Conservation (phyloP, 1,139 yeast genomes). For the Zygosaccharomyces sapae region DNA sequence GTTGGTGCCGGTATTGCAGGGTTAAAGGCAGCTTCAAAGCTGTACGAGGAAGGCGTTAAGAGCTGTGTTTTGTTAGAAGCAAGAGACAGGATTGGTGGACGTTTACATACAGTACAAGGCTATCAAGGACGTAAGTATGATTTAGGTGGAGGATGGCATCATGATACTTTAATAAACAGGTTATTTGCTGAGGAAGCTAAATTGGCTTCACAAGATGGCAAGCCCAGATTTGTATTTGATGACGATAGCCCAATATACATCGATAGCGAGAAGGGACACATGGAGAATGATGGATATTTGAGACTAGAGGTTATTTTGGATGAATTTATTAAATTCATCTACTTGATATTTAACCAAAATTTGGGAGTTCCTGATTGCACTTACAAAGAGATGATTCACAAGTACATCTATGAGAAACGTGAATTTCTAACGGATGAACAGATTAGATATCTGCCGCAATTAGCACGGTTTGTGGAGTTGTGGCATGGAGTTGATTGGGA, state of each 20-base stretch:
- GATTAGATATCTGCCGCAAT: constrained; percentile 46
- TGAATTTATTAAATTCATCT: constrained; percentile 61
- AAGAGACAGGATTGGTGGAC: constrained; percentile 56
- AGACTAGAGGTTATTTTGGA: constrained; percentile 46
- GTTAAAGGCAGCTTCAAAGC: constrained; percentile 64
- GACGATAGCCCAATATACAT: constrained; percentile 42
- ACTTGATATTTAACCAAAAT: constrained; percentile 49
- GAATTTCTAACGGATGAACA: constrained; percentile 51
- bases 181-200: constrained; percentile 51
- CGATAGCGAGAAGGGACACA: constrained; percentile 34
- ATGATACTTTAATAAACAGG: constrained; percentile 66
- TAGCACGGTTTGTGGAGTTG: constrained; percentile 56
- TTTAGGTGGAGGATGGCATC: constrained; percentile 88
- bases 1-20: constrained; percentile 88
- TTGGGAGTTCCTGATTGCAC: constrained; percentile 48
- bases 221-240: constrained; percentile 39
- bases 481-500: constrained; percentile 79
- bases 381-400: constrained; percentile 45
- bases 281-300: constrained; percentile 33
- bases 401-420: constrained; percentile 47
- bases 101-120: constrained; percentile 44
- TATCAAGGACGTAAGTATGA: constrained; percentile 47
- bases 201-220: constrained; percentile 13
- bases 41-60: constrained; percentile 45
- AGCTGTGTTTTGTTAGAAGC: constrained; percentile 54